Evolutionary conservation across 1,284 basidiomycete species (phyloP).

Genomic region (Puccinia novopanici): DNA sequence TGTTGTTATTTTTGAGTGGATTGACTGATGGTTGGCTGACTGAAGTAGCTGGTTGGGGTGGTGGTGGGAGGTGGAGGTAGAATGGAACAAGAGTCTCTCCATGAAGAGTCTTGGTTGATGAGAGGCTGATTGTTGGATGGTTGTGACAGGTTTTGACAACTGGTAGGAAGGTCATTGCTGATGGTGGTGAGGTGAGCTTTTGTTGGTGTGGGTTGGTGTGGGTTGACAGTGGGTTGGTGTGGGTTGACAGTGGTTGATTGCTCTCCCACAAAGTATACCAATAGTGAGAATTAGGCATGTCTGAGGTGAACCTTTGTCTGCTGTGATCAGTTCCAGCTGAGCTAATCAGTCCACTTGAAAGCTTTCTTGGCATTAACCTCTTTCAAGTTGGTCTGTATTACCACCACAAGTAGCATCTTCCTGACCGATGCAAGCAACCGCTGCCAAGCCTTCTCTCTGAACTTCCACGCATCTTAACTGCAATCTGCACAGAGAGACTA

Average conservation of each 20-base stretch:
- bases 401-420: too few species aligned
- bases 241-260: background rate
- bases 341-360: too few species aligned
- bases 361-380: too few species aligned
- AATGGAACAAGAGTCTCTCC: slow-evolving; percentile 24
- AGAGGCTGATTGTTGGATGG: background rate
- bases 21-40: slow-evolving; percentile 1
- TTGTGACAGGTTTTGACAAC: slow-evolving; percentile 9
- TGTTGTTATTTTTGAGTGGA: background rate
- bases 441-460: too few species aligned
- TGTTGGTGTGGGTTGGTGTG: too few species aligned
- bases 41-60: background rate
- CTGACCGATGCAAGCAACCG: too few species aligned
- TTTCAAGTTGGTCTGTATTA: too few species aligned
- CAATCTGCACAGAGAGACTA: too few species aligned
- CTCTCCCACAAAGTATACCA: background rate
- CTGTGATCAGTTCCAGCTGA: background rate
- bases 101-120: background rate
- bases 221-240: too few species aligned
- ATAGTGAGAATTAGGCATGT: background rate
- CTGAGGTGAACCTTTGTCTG: background rate
- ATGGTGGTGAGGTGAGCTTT: background rate
- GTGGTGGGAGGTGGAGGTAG: slow-evolving; percentile 29
- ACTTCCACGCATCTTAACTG: too few species aligned
- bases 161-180: slow-evolving; percentile 5